Conservation (phyloP, 345 rosid genomes). For the Erodium maritimum region DNA sequence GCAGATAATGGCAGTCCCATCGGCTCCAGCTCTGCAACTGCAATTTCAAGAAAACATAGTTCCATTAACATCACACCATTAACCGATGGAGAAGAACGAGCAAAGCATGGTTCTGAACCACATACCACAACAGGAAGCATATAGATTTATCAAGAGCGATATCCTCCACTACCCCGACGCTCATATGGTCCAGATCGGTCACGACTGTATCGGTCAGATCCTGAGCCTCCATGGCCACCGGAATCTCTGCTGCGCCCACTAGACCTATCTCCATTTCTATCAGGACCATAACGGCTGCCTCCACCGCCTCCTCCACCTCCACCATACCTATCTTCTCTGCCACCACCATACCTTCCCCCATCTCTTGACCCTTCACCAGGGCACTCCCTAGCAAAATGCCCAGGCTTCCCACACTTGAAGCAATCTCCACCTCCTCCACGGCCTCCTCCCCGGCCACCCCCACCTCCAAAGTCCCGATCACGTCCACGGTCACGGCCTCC, state of each 20-base stretch:
- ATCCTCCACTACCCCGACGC: conserved; percentile 56
- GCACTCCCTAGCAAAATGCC: conserved; percentile 94
- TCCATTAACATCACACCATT: conserved; percentile 7
- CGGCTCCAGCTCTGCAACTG: conserved; percentile 9
- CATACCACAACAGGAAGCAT: not conserved
- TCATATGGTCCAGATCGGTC: conserved; percentile 81
- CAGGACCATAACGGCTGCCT: conserved; percentile 58
- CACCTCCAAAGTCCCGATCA: conserved; percentile 27
- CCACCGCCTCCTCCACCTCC: conserved; percentile 43
- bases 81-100: not conserved
- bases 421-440: conserved; percentile 59
- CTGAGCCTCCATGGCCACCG: conserved; percentile 62
- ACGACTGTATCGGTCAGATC: conserved; percentile 62
- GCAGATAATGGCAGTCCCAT: conserved; percentile 17
- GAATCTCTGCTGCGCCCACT: conserved; percentile 61
- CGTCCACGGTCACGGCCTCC: conserved; percentile 53
- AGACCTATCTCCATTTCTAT: conserved; percentile 62
- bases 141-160: conserved; percentile 24
- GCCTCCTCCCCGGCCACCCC: conserved; percentile 25
- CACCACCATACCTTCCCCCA: conserved; percentile 18
- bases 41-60: conserved; percentile 1
- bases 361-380: conserved; percentile 52
- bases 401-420: conserved; percentile 92
- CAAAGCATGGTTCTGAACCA: not conserved
- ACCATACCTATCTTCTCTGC: conserved; percentile 19